phyloP scores from a whole-genome alignment of 257 asterid species.

The Jasminum sambac region DNA sequence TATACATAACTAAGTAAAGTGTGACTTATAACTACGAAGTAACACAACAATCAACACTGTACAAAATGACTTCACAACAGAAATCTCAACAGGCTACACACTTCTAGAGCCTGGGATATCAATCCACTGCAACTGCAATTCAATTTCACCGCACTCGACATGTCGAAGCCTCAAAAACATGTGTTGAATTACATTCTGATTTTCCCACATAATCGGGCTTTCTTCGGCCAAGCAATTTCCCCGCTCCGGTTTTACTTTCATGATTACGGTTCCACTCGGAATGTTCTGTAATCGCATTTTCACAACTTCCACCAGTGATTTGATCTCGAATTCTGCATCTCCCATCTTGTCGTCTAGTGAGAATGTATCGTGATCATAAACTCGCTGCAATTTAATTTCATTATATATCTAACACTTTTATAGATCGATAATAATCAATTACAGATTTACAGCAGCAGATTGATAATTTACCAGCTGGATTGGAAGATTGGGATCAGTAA shows the following conservation, averaged over 20 bases:
- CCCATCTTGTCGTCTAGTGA: slow-evolving; percentile 79
- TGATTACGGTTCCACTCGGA: slow-evolving; percentile 53
- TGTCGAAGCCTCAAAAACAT: slow-evolving; percentile 60
- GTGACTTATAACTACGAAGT: too few relatives aligned
- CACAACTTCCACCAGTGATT: slow-evolving; percentile 38
- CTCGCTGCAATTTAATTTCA: slow-evolving; percentile 44
- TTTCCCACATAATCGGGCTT: slow-evolving; percentile 52
- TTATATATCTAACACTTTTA: too few relatives aligned
- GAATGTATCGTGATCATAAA: slow-evolving; percentile 60
- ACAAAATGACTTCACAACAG: slow-evolving; percentile 13
- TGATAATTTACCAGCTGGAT: slow-evolving; percentile 49
- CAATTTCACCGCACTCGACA: slow-evolving; percentile 73
- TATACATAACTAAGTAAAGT: too few relatives aligned
- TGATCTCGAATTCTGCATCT: slow-evolving; percentile 65
- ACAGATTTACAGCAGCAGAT: too few relatives aligned
- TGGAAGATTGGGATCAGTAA: slow-evolving; percentile 57
- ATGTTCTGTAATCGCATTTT: slow-evolving; percentile 39
- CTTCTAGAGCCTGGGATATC: slow-evolving; percentile 57
- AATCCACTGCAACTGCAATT: slow-evolving; percentile 65
- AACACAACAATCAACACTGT: too few relatives aligned
- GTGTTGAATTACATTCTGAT: slow-evolving; percentile 46
- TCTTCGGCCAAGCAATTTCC: slow-evolving; percentile 63
- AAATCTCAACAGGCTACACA: slow-evolving; percentile 1
- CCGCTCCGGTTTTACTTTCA: slow-evolving; percentile 49
- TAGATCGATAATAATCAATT: too few relatives aligned